These are phyloP conservation scores for Filosporella fistucella DNA, from an alignment of 495 filamentous ascomycete species.

Conservation along the genomic window DNA sequence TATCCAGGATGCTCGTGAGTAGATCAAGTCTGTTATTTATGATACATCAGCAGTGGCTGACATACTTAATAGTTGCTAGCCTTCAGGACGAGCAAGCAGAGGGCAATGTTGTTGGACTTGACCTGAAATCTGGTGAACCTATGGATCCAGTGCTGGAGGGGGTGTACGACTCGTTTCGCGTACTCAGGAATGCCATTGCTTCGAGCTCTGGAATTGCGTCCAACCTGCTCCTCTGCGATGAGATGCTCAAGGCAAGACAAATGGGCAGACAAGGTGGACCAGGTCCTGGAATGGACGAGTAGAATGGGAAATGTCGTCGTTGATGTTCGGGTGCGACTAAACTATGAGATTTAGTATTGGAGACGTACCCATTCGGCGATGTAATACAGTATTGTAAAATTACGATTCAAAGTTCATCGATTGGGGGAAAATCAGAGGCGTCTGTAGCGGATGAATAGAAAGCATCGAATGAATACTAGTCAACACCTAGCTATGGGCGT, in stretches of 20 bases:
- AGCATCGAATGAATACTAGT: constrained; percentile 1
- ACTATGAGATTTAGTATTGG: constrained; percentile 5
- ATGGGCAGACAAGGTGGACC: constrained; percentile 61
- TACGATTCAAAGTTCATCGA: constrained; percentile 20
- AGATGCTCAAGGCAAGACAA: constrained; percentile 94
- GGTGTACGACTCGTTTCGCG: constrained; percentile 94
- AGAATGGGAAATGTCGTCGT: constrained; percentile 4
- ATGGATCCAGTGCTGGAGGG: constrained; percentile 95
- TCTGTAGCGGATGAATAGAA: constrained; percentile 9
- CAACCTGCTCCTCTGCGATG: constrained; percentile 93
- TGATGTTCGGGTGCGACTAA: constrained; percentile 3
- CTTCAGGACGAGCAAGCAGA: constrained; percentile 83
- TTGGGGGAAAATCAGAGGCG: background rate
- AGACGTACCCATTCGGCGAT: constrained; percentile 15
- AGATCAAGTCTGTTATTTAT: background rate
- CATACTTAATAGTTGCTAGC: constrained; percentile 55
- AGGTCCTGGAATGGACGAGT: constrained; percentile 49
- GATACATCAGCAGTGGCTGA: background rate
- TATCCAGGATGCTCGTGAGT: constrained; percentile 86
- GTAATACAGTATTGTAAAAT: constrained; percentile 11
- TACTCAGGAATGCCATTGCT: constrained; percentile 87
- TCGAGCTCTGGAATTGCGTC: constrained; percentile 93
- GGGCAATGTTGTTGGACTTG: constrained; percentile 81
- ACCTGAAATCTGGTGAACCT: constrained; percentile 78
- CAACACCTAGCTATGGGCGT: too few species aligned